Conservation (phyloP, 1,139 yeast species). For the Taphrina confusa region DNA sequence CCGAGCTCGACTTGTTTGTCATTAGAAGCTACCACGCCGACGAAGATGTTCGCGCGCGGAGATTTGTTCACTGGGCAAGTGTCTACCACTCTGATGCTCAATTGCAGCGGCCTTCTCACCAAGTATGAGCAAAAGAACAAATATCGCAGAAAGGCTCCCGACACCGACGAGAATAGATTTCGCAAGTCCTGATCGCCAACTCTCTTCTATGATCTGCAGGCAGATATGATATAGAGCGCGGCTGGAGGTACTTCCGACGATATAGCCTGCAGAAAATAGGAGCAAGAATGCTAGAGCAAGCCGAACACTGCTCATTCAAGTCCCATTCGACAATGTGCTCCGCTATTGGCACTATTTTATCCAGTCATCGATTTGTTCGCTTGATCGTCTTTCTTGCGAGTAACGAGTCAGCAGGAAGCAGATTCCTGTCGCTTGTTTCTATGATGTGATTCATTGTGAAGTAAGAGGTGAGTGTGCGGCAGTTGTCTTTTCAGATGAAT, state of each 20-base stretch:
- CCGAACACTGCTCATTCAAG: conserved; percentile 16
- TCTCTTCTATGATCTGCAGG: background rate
- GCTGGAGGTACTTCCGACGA: conserved; percentile 17
- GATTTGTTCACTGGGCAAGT: conserved; percentile 19
- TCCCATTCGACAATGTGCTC: background rate
- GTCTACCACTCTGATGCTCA: conserved; percentile 15
- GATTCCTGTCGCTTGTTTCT: no score
- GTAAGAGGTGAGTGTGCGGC: no score
- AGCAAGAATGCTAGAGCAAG: conserved; percentile 18
- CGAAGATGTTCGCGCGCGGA: conserved; percentile 43
- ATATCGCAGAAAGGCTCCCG: conserved; percentile 1
- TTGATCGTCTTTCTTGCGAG: conserved; percentile 17
- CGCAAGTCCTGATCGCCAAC: background rate
- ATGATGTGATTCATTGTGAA: no score
- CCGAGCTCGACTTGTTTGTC: conserved; percentile 6
- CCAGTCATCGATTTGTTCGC: conserved; percentile 17
- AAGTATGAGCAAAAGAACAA: conserved; percentile 1
- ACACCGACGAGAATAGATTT: background rate
- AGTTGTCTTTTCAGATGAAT: no score
- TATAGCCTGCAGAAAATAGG: conserved; percentile 16
- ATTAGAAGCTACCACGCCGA: conserved; percentile 43
- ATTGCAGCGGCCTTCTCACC: conserved; percentile 23
- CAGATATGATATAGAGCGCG: background rate
- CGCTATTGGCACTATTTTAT: conserved; percentile 10
- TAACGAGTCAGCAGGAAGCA: no score